These are phyloP conservation scores for Lasiodiplodia hormozganensis DNA, from an alignment of 2,329 filamentous ascomycete species.

Conservation along the genomic window DNA sequence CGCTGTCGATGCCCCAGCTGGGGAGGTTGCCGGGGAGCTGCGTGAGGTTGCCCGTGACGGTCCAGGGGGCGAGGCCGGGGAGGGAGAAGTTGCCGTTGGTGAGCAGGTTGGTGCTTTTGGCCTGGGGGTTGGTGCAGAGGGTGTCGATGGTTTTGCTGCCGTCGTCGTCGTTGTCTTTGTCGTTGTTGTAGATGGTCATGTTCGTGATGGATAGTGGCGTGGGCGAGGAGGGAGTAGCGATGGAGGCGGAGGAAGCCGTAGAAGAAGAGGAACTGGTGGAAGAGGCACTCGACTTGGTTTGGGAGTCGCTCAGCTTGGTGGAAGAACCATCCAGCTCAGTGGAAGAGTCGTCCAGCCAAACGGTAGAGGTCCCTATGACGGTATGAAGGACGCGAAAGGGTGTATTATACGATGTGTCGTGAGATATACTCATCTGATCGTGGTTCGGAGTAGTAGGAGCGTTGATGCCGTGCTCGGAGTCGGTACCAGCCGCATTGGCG, in stretches of 20 bases:
- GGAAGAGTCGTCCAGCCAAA: too few species aligned
- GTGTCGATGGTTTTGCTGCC: not conserved
- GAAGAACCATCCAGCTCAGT: too few species aligned
- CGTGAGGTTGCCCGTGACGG: not conserved
- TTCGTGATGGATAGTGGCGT: not conserved
- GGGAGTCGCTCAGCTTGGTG: too few species aligned
- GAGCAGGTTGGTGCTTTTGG: not conserved
- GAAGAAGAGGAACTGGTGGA: too few species aligned
- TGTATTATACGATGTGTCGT: not conserved
- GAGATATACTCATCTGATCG: not conserved
- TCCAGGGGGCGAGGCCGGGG: not conserved
- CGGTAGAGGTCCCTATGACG: not conserved
- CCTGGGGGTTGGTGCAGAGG: not conserved
- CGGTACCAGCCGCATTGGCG: not conserved
- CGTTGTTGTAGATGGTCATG: not conserved
- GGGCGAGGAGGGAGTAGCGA: not conserved
- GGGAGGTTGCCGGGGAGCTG: not conserved
- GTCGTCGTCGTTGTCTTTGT: not conserved
- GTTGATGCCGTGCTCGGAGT: not conserved
- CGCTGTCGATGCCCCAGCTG: not conserved
- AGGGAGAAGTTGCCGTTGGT: not conserved
- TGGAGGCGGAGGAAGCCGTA: not conserved
- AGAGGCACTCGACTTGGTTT: too few species aligned
- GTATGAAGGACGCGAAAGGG: not conserved
- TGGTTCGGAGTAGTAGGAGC: not conserved